Base-by-base conservation (phyloP, 371 early-diverging fungal species). In the Mortierella sp. region DNA sequence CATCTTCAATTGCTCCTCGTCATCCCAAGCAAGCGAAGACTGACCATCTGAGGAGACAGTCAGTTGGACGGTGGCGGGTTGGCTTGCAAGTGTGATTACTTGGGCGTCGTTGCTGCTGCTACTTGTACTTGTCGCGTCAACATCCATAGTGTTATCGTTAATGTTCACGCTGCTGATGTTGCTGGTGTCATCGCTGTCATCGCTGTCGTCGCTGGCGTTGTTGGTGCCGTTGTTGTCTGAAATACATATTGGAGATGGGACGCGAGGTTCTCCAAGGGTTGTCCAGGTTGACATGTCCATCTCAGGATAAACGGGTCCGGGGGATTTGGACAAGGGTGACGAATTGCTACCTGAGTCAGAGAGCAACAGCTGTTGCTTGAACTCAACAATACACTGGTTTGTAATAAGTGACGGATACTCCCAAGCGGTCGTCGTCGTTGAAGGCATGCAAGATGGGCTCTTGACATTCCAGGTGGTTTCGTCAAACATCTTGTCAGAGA, bases 1-100 rank as follows among this genome's bases (percentile, higher is more conserved):
- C 76, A 19, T 75, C n/a, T 63, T 75, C 45, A 80, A 55, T 16
- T 65, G 65, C 68, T 80, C 76, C 55, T 80, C 80, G 1, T 76
- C 73, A 13, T 54, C 75, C 52, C 42, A 70, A 21, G 38, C n/a
- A 38, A 75, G 71, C 4, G 34, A 34, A 31, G 34, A 24, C 47
- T 47, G 45, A 14, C 60, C 16, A 3, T 19, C 38, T 34, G 42
- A 38, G 1, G 42, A 38, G 42, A 38, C 42, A 38, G 42, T 1
- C 42, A 38, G 57, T 24, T 21, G 42, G 42, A 52, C 14, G 42
- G 42, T 5, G n/a, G 21, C 10, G 74, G 28, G 14, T 24, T 73
- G 74, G 21, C 74, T 58, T 2, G 42, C 2, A 3, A 50, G 34
- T 19, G 5, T 34, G 5, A 24, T 7, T 34, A 6, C 73, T 0